Conservation (phyloP, 768 basidiomycete genomes). For the Suillus discolor region DNA sequence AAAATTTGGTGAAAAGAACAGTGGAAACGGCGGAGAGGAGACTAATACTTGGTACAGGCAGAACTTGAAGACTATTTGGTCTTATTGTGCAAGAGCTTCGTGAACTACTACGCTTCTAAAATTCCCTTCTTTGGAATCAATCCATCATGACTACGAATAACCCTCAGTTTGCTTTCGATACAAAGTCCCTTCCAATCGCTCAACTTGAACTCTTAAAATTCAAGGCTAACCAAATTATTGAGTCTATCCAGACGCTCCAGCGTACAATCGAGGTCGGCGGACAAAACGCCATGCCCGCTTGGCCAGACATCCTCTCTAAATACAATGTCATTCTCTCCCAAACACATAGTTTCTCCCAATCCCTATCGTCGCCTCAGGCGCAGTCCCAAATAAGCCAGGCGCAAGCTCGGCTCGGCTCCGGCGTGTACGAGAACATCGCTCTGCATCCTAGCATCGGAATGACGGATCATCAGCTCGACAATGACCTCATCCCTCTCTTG, state of each 20-base stretch:
- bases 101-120: constrained; percentile 4
- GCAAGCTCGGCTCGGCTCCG: constrained; percentile 19
- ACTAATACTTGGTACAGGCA: background rate
- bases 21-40: background rate
- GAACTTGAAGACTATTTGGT: constrained; percentile 6
- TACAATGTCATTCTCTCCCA: constrained; percentile 85
- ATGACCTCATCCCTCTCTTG: constrained; percentile 70
- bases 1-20: constrained; percentile 3
- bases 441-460: constrained; percentile 63
- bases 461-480: constrained; percentile 70
- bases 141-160: constrained; percentile 10
- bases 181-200: constrained; percentile 54
- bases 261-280: constrained; percentile 62
- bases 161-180: constrained; percentile 26
- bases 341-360: constrained; percentile 74
- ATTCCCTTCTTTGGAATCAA: constrained; percentile 5
- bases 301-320: constrained; percentile 87
- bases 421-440: constrained; percentile 63
- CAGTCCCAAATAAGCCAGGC: constrained; percentile 18
- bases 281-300: constrained; percentile 66
- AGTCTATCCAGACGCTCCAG: constrained; percentile 68
- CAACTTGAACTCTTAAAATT: constrained; percentile 79
- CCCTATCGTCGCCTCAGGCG: constrained; percentile 47
- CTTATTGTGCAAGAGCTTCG: constrained; percentile 7
- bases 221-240: constrained; percentile 78